These are phyloP conservation scores for Madurella mycetomatis DNA, from an alignment of 2,329 filamentous ascomycete species.

Conservation along the genomic window DNA sequence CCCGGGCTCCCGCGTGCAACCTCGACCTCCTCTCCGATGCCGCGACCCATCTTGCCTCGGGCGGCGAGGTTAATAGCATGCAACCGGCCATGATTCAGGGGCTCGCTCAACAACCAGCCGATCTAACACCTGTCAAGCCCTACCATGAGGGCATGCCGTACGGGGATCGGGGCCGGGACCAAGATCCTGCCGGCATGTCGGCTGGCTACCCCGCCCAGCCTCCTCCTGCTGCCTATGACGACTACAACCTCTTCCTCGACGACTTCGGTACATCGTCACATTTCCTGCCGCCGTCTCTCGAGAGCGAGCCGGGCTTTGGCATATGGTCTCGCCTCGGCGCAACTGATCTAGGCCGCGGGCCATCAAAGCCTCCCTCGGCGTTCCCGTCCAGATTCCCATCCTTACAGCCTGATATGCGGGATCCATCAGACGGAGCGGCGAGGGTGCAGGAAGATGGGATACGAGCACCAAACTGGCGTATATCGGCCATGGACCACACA, in stretches of 20 bases:
- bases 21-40: conserved; percentile 57
- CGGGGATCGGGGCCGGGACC: conserved; percentile 44
- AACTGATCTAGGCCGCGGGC: conserved; percentile 33
- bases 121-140: conserved; percentile 43
- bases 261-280: conserved; percentile 52
- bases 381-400: conserved; percentile 54
- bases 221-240: conserved; percentile 43
- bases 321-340: conserved; percentile 46
- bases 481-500: conserved; percentile 51
- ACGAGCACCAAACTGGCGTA: conserved; percentile 40
- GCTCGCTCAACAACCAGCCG: conserved; percentile 37
- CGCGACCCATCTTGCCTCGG: conserved; percentile 48
- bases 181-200: conserved; percentile 39
- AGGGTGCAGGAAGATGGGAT: conserved; percentile 40
- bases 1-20: conserved; percentile 49
- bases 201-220: conserved; percentile 38
- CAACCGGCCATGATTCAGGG: conserved; percentile 45
- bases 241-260: conserved; percentile 57
- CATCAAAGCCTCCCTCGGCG: conserved; percentile 47
- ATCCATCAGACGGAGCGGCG: conserved; percentile 35
- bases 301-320: conserved; percentile 49
- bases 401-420: conserved; percentile 49
- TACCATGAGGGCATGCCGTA: conserved; percentile 49
- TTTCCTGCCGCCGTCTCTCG: conserved; percentile 52
- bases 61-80: conserved; percentile 51